Evolutionary conservation across 164 flowering plant genomes (phyloP), one percentile per base, ranked within the genome.

Genomic region (Sextonia rubra): DNA sequence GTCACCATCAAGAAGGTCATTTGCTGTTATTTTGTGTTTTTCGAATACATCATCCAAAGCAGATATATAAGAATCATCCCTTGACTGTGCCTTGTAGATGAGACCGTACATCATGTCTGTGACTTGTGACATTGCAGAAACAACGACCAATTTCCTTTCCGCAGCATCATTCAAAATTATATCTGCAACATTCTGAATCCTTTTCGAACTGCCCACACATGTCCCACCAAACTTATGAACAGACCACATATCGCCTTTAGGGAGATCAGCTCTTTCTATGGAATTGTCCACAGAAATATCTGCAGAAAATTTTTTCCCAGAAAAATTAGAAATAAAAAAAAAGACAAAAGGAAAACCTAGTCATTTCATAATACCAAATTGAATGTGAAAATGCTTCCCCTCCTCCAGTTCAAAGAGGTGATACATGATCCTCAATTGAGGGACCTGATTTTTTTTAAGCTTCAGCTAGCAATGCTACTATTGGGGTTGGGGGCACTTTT

Each of bases 161-260:
- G 99, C 85, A 58, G 77, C 76, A 82, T 96, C 99, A 47, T 73
- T 80, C 17, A 88, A 64, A 52, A 96, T 81, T 47, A 93, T 80
- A 12, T 93, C 84, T 0, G 95, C 98, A 64, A 93, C 99, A 79
- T 87, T 92, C 78, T 78, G 87, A 30, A 96, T 93, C 75, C 97
- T 87, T 55, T 91, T 78, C 6, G 98, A 78, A 64, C 77, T 89
- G 67, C 97, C 98, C 73, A 96, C 88, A 80, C 99, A 96, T 7
- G 97, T 93, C 29, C 99, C 99, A 65, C 99, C 99, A 85, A 96
- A 96, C 81, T 96, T 96, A 74, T 96, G 99, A 71, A 96, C 86
- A 37, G 92, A 85, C 99, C 99, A 96, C 67, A 74, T 81, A 61
- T 89, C 91, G 20, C 97, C 99, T 81, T 86, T 88, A 0, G 87